Evolutionary conservation across 495 filamentous ascomycete genomes (phyloP), one percentile per base, ranked within the genome.

Genomic region (Halenospora varia): DNA sequence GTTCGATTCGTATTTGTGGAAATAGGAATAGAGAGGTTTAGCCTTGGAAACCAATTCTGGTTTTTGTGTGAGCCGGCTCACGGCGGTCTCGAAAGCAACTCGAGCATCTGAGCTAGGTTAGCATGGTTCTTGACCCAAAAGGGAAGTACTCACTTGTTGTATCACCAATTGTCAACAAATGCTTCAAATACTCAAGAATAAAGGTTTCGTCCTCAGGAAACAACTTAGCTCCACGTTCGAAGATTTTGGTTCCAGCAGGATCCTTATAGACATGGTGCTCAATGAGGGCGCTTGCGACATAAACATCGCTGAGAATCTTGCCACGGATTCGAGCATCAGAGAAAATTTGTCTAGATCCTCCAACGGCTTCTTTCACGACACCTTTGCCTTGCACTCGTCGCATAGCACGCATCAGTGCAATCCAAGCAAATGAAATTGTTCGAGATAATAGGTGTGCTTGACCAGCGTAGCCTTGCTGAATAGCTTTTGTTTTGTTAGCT

Each of bases 251-350:
- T 4, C 90, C 93, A 0, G 92, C 88, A 2, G 84, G 82, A 57
- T 97, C 94, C 64, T 96, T 92, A 70, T 98, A 98, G 62, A 94
- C 94, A 64, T 92, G 86, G 70, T 94, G 92, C 64, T 98, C 94
- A 63, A 97, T 88, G 53, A 96, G 78, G 23, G 94, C 93, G 65
- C 85, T 88, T 8, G 89, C 93, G 54, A 96, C 86, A 67, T 97
- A 98, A 18, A 96, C 90, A 70, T 96, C 94, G 60, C 89, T 92
- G 17, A 87, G 95, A 26, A 98, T 82, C 24, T 89, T 86, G 22
- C 94, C 94, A 57, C 84, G 81, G 59, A 85, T 86, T 15, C 94
- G 81, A 50, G 94, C 90, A 70, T 97, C 91, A 9, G 82, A 80
- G 67, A 98, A 97, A 15, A 94, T 81, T 62, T 89, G 85, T 23